Percentiles rank a stretch among this genome's conserved stretches.
phyloP scores from a whole-genome alignment of 257 asterid species.

The Scutellaria minor region DNA sequence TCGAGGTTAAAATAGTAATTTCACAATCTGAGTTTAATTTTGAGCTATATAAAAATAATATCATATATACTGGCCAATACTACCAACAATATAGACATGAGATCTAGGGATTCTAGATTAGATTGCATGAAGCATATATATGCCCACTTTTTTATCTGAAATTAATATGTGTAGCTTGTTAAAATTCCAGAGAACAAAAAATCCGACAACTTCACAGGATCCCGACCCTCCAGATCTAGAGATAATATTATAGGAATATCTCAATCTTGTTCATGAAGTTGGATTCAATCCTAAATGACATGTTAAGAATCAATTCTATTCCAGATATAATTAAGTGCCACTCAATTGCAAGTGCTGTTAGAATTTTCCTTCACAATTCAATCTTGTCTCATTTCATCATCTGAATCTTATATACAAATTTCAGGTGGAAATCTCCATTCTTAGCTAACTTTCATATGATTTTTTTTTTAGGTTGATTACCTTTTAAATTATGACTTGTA shows the following conservation, averaged over 20 bases:
- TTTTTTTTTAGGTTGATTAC: no score
- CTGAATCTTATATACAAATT: no score
- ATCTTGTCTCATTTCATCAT: not conserved
- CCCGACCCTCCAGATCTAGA: not conserved
- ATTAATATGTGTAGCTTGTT: not conserved
- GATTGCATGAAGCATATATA: not conserved
- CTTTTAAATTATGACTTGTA: no score
- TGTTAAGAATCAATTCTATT: constrained; percentile 30
- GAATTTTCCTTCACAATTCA: not conserved
- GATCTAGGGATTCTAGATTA: not conserved
- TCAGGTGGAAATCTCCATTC: no score
- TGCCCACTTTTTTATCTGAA: not conserved
- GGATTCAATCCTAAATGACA: constrained; percentile 23
- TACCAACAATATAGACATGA: no score
- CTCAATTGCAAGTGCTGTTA: not conserved
- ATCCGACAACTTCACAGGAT: constrained; percentile 2
- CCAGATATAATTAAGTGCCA: constrained; percentile 20
- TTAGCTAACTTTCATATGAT: no score
- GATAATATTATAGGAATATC: not conserved
- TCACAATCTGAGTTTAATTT: no score
- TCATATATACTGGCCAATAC: no score
- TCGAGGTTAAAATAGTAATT: no score
- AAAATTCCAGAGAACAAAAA: constrained; percentile 1
- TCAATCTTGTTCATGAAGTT: not conserved
- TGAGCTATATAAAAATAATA: no score